phyloP scores from a whole-genome alignment of 306 rosid species.

The Trichosanthes truncata region DNA sequence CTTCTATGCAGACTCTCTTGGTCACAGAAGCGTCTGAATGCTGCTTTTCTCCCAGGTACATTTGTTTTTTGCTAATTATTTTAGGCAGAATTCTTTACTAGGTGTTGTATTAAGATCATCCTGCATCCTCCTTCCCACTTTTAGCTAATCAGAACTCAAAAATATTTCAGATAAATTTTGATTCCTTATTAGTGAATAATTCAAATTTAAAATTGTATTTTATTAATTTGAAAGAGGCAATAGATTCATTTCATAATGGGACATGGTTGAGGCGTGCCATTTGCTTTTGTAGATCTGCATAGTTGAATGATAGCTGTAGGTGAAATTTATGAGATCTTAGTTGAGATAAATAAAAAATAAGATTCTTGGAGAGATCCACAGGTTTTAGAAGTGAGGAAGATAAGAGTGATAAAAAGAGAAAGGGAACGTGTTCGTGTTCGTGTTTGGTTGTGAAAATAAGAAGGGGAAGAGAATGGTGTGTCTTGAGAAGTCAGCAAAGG shows the following conservation, averaged over 20 bases:
- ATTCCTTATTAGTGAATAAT: not conserved
- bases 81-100: too few species aligned
- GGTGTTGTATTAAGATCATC: not conserved
- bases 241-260: not conserved
- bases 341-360: too few species aligned
- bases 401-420: not conserved
- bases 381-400: not conserved
- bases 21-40: conserved; percentile 45
- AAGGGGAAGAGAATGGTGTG: not conserved
- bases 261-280: too few species aligned
- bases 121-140: not conserved
- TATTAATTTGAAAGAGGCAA: not conserved
- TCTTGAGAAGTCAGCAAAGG: not conserved
- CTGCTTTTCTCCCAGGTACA: conserved; percentile 42
- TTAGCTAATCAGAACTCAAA: not conserved
- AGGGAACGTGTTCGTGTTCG: not conserved
- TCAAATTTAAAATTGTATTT: not conserved
- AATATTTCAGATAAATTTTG: not conserved
- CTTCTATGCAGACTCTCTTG: conserved; percentile 36
- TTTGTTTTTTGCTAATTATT: not conserved
- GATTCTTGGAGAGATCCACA: too few species aligned
- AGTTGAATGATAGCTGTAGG: too few species aligned
- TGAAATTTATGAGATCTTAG: too few species aligned
- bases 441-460: too few species aligned
- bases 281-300: too few species aligned